phyloP scores from a whole-genome alignment of 179 eudicot genomes.

The Amaranthus tricolor region DNA sequence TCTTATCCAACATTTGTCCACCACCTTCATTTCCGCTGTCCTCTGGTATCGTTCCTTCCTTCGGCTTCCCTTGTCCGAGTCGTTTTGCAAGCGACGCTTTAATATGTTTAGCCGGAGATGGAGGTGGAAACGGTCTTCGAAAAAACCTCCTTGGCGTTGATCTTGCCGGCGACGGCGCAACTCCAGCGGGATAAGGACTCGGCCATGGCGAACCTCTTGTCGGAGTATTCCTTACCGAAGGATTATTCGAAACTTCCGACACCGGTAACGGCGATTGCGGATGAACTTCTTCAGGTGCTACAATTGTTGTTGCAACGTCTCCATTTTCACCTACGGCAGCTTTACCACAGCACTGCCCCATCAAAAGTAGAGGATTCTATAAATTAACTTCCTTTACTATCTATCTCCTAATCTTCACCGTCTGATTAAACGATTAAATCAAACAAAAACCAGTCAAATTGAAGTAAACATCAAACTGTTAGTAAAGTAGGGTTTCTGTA shows the following conservation, averaged over 20 bases:
- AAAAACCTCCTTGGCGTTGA: slow-evolving; percentile 50
- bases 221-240: slow-evolving; percentile 36
- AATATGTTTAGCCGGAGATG: slow-evolving; percentile 55
- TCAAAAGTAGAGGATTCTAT: not conserved
- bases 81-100: slow-evolving; percentile 44
- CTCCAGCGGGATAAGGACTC: slow-evolving; percentile 68
- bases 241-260: slow-evolving; percentile 22
- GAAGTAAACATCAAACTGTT: slow-evolving; percentile 17
- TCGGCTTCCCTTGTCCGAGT: slow-evolving; percentile 34
- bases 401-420: slow-evolving; percentile 14
- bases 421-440: not conserved
- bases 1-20: slow-evolving; percentile 38
- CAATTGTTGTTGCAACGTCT: slow-evolving; percentile 11
- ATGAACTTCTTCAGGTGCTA: slow-evolving; percentile 10
- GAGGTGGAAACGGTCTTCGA: slow-evolving; percentile 47
- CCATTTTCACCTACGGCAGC: slow-evolving; percentile 20
- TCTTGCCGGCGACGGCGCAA: slow-evolving; percentile 40
- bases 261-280: slow-evolving; percentile 46
- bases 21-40: slow-evolving; percentile 17
- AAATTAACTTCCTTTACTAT: no score
- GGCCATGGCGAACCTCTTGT: slow-evolving; percentile 43
- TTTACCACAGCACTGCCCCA: slow-evolving; percentile 79
- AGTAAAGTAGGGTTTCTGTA: not conserved
- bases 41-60: slow-evolving; percentile 42
- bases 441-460: slow-evolving; percentile 18